These are phyloP conservation scores for Fusarium secorum DNA, from an alignment of 2,329 filamentous ascomycete genomes.

Conservation along the genomic window DNA sequence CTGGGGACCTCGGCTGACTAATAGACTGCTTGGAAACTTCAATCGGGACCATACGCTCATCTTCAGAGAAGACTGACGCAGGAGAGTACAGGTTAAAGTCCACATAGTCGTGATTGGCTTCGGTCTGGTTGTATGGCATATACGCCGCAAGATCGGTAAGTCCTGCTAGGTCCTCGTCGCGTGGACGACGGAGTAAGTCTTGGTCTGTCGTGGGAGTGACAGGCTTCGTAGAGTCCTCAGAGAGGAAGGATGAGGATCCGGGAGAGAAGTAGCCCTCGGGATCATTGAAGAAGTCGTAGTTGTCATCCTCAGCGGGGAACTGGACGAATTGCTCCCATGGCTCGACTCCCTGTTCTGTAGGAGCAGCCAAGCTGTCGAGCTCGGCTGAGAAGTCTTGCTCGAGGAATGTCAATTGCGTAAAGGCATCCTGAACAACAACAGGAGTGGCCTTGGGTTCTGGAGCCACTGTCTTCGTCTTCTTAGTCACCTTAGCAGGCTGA, in stretches of 20 bases:
- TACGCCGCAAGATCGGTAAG: conserved; percentile 11
- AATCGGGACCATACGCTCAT: conserved; percentile 53
- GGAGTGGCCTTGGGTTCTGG: conserved; percentile 24
- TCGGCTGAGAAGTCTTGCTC: conserved; percentile 37
- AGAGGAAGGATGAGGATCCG: conserved; percentile 40
- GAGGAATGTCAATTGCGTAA: conserved; percentile 16
- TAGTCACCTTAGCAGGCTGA: conserved; percentile 50
- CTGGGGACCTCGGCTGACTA: conserved; percentile 29
- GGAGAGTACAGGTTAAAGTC: conserved; percentile 67
- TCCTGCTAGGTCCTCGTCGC: conserved; percentile 8
- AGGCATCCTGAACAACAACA: conserved; percentile 10
- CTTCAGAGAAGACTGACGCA: conserved; percentile 56
- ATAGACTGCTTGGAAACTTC: conserved; percentile 32
- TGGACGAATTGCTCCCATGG: conserved; percentile 58
- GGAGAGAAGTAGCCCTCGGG: conserved; percentile 54
- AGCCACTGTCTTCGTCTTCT: conserved; percentile 50
- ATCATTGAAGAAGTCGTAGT: conserved; percentile 58
- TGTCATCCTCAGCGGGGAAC: conserved; percentile 50
- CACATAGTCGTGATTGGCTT: conserved; percentile 52
- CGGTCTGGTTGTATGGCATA: conserved; percentile 38
- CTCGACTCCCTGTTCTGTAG: conserved; percentile 38
- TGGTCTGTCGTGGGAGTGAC: conserved; percentile 39
- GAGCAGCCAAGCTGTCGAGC: conserved; percentile 30
- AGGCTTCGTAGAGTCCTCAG: conserved; percentile 42
- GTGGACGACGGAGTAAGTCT: conserved; percentile 19